A percentile compares a stretch with the other conserved stretches of the same genome.
Evolutionary conservation across 768 basidiomycete species (phyloP).

Genomic region (Macrolepiota dolichaula): DNA sequence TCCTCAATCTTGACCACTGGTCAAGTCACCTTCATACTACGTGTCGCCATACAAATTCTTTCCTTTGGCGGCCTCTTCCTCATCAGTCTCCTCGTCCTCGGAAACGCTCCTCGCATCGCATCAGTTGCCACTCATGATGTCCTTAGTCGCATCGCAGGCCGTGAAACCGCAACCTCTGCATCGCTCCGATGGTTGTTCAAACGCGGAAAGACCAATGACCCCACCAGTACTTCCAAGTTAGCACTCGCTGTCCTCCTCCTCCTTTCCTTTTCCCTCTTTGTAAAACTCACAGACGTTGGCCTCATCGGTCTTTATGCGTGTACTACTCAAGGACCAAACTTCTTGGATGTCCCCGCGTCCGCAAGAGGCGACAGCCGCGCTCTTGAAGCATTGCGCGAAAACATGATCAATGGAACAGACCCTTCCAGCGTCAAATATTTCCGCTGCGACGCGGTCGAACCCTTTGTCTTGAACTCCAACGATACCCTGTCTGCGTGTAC

Average conservation of each 20-base stretch:
- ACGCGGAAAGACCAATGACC: conserved; percentile 15
- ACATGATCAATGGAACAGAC: neutral
- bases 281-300: neutral
- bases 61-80: conserved; percentile 18
- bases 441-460: neutral
- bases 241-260: conserved; percentile 16
- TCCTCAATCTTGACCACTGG: conserved; percentile 15
- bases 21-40: conserved; percentile 22
- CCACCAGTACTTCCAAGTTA: conserved; percentile 10
- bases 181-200: conserved; percentile 18
- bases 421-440: neutral
- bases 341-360: conserved; percentile 18
- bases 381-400: neutral
- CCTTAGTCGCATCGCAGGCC: conserved; percentile 18
- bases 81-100: conserved; percentile 19
- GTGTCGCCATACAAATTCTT: conserved; percentile 22
- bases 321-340: conserved; percentile 14
- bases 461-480: conserved; percentile 6
- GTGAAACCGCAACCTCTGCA: conserved; percentile 11
- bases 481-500: conserved; percentile 15
- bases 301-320: neutral
- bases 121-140: conserved; percentile 20
- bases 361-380: conserved; percentile 14
- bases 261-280: conserved; percentile 10
- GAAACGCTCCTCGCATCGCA: conserved; percentile 18